Evolutionary conservation across 1,139 yeast species (phyloP), one percentile per base, ranked within the genome.

Genomic region (Candida frijolesensis): DNA sequence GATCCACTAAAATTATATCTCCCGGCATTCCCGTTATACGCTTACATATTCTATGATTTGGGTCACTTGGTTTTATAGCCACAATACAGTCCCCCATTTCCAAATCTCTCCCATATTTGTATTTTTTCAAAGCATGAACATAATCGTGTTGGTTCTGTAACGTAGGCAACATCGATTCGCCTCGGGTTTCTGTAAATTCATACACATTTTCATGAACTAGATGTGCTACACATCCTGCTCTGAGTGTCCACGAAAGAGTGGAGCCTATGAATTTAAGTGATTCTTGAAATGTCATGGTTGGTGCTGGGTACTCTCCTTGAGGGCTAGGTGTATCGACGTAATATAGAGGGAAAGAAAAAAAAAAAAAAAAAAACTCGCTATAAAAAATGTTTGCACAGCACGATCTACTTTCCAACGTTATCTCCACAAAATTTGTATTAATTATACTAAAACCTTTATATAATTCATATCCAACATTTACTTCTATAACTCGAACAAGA

Each of bases 21-120:
- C 98, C 98, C 0, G 97, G 96, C 96, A 92, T 87, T 0, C 98
- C 99, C 0, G 96, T 86, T 38, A 94, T 85, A 52, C 99, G 75
- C 64, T 94, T 94, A 63, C 98, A 94, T 2, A 94, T 96, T 51
- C 96, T 73, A 60, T 86, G 91, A 18, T 78, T 77, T 0, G 96
- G 96, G 57, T 89, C 95, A 2, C 96, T 89, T 0, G 99, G 99
- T 64, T 95, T 94, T 35, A 81, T 72, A 1, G 96, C 95, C 34
- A 94, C 95, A 3, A 95, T 80, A 53, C 95, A 79, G 64, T 94
- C 99, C 0, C 99, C 99, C 56, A 87, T 83, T 42, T 78, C 69
- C 15, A 90, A 66, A 16, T 76, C 75, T 50, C 86, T 70, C 1
- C 94, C 95, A 50, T 79, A 75, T 49, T 82, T 74, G 60, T 73